phyloP scores from a whole-genome alignment of 2,329 filamentous ascomycete species.

The Calycina marina region DNA sequence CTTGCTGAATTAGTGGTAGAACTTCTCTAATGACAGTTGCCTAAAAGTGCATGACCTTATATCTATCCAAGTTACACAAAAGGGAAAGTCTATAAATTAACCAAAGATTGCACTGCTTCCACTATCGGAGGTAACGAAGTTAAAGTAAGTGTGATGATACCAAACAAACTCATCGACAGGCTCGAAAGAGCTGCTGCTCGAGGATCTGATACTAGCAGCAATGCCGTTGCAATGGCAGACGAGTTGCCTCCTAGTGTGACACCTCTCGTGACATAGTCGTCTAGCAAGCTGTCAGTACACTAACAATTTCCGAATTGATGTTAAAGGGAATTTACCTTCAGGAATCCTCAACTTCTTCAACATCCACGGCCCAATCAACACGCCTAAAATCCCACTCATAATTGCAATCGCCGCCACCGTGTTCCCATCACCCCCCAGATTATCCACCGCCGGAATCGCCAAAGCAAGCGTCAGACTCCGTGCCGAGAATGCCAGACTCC shows the following conservation, averaged over 20 bases:
- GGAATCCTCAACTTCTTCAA: slow-evolving; percentile 36
- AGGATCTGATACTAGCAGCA: slow-evolving; percentile 40
- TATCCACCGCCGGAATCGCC: slow-evolving; percentile 39
- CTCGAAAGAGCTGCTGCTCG: slow-evolving; percentile 44
- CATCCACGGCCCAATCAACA: slow-evolving; percentile 36
- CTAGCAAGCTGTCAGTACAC: slow-evolving; percentile 20
- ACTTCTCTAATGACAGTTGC: too few species aligned
- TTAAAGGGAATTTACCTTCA: slow-evolving; percentile 33
- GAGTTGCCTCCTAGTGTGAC: slow-evolving; percentile 47
- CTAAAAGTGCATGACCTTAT: too few species aligned
- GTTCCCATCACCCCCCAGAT: slow-evolving; percentile 40
- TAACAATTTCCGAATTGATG: not conserved
- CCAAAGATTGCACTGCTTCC: slow-evolving; percentile 31
- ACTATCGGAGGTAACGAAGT: slow-evolving; percentile 41
- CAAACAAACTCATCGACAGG: slow-evolving; percentile 45
- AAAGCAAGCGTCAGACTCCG: slow-evolving; percentile 44
- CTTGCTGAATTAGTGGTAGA: too few species aligned
- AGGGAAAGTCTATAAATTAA: slow-evolving; percentile 27
- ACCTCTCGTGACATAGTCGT: slow-evolving; percentile 49
- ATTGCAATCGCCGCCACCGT: slow-evolving; percentile 42
- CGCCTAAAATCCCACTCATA: slow-evolving; percentile 43
- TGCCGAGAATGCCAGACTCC: slow-evolving; percentile 39
- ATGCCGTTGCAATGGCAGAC: slow-evolving; percentile 42
- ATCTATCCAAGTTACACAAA: too few species aligned
- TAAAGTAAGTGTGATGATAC: slow-evolving; percentile 41